Percentiles rank a stretch among this genome's conserved stretches.
Conservation (phyloP, 129 eudicot genomes). For the Centaurea solstitialis region DNA sequence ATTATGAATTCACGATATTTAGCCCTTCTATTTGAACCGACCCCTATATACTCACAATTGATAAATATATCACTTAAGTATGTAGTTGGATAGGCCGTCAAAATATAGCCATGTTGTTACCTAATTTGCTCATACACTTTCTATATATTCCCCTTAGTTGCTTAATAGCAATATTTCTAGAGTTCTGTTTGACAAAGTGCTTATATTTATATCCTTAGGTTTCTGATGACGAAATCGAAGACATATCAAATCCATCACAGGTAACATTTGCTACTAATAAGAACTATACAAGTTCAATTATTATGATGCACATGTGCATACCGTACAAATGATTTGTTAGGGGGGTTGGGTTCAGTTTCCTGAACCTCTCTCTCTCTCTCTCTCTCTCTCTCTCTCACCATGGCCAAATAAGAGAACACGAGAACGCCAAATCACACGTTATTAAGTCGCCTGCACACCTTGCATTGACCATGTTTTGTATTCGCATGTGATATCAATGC, state of each 20-base stretch:
- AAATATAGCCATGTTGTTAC: neutral
- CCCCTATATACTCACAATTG: neutral
- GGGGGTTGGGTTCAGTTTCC: too few relatives aligned
- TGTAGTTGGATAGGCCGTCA: neutral
- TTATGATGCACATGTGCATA: too few relatives aligned
- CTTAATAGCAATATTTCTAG: conserved; percentile 3
- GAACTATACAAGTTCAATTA: neutral
- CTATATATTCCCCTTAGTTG: neutral
- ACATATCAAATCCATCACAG: conserved; percentile 61
- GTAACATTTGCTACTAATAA: conserved; percentile 33
- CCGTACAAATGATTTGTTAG: too few relatives aligned
- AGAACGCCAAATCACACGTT: too few relatives aligned
- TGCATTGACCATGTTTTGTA: too few relatives aligned
- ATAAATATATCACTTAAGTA: neutral
- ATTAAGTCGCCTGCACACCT: too few relatives aligned
- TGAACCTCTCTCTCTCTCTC: too few relatives aligned
- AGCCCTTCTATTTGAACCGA: neutral
- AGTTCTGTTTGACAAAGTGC: conserved; percentile 8
- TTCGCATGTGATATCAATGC: too few relatives aligned
- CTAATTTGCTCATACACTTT: neutral
- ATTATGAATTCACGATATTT: neutral
- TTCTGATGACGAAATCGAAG: conserved; percentile 77
- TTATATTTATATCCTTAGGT: conserved; percentile 30
- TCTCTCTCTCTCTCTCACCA: too few relatives aligned
- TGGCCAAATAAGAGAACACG: too few relatives aligned